Evolutionary conservation across 768 basidiomycete genomes (phyloP).

Genomic region (Kwoniella dendrophila): DNA sequence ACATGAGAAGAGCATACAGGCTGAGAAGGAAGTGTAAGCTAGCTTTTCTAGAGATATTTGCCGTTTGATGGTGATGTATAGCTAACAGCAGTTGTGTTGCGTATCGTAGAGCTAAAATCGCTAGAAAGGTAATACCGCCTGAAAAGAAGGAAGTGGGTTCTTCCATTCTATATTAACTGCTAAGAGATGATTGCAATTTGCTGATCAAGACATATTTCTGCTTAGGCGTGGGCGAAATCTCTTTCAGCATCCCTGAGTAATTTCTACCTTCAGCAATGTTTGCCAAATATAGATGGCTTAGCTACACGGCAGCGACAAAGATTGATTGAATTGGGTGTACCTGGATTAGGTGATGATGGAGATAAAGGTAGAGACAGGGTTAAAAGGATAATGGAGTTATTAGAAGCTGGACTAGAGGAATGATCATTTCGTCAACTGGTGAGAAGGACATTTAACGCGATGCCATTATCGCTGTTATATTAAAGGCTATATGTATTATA

Average conservation of each 20-base stretch:
- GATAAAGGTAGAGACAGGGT: constrained; percentile 29
- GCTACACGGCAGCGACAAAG: constrained; percentile 30
- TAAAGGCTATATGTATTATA: background rate
- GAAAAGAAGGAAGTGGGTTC: constrained; percentile 39
- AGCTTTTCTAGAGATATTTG: background rate
- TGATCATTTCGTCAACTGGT: background rate
- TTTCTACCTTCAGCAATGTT: constrained; percentile 36
- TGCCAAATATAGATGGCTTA: constrained; percentile 39
- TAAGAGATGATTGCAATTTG: background rate
- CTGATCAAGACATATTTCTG: background rate
- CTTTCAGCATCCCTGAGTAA: constrained; percentile 18
- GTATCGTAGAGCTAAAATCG: constrained; percentile 32
- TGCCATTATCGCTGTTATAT: background rate
- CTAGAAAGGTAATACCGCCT: constrained; percentile 29
- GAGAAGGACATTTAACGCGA: background rate
- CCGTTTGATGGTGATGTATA: background rate
- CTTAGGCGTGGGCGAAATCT: constrained; percentile 31
- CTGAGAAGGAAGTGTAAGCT: constrained; percentile 46
- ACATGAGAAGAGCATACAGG: constrained; percentile 36
- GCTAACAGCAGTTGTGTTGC: background rate
- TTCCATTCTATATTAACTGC: too few species aligned
- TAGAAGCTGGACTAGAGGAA: constrained; percentile 44
- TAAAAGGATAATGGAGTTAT: constrained; percentile 43
- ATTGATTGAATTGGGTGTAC: constrained; percentile 41
- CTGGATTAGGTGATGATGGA: constrained; percentile 35